Base-by-base conservation (phyloP, 371 early-diverging fungal species). In the Mucor plumbeus region DNA sequence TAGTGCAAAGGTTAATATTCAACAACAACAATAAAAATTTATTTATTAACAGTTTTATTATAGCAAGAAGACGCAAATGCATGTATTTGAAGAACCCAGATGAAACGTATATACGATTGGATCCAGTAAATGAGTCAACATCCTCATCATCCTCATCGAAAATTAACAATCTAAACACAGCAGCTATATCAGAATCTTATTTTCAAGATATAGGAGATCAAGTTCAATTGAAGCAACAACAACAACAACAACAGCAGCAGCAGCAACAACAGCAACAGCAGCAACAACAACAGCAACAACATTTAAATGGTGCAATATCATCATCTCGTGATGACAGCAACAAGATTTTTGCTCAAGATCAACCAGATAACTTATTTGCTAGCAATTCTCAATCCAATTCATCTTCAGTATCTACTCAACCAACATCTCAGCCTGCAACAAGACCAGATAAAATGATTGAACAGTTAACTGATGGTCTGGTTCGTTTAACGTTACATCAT, bases 11-110 rank as follows among this genome's bases (percentile, higher is more conserved):
- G 83, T 82, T 65, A 54, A 31, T 53, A 53, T 19, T 5, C n/a
- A n/a, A 19, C 9, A n/a, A 47, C 19, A 47, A 5, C 3, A 6
- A 47, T 47, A 9, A 47, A 9, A 8, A 10, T 4, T 15, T n/a
- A 6, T 21, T 8, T 8, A 3, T 19, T 47, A 9, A 47, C 19
- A 8, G n/a, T 47, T 47, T 7, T 56, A 44, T 41, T 13, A 43
- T 66, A 83, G 83, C 83, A 15, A 63, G 83, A 54, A 70, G 81
- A 72, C 65, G 83, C 31, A 79, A 79, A 72, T 80, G 83, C 57
- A 67, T 72, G 68, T 83, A 79, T 65, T 50, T 79, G 26, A 83
- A 83, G 50, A 82, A 82, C 50, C 71, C 77, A n/a, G 82, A 82
- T 59, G 79, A 77, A 44, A 82, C 79, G 19, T 82, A 82, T 54